Evolutionary conservation across 345 rosid species (phyloP).

Genomic region (Pelargonium nanum): DNA sequence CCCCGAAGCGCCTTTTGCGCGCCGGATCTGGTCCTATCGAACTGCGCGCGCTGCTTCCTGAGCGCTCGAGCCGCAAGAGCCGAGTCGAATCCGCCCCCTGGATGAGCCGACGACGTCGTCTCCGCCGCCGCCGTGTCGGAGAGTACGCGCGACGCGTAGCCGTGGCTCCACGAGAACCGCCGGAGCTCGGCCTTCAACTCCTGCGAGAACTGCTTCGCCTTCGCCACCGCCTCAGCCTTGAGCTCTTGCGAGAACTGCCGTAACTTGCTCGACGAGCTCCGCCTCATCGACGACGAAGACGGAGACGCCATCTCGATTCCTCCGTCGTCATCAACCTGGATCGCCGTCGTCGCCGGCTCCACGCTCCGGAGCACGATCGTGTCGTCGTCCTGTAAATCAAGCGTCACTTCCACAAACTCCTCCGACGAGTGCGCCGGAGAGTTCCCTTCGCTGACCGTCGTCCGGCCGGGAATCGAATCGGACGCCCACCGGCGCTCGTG

Average conservation of each 20-base stretch:
- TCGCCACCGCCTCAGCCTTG: slow-evolving; percentile 89
- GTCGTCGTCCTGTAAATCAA: slow-evolving; percentile 86
- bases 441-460: slow-evolving; percentile 26
- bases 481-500: slow-evolving; percentile 94
- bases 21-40: slow-evolving; percentile 80
- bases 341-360: slow-evolving; percentile 59
- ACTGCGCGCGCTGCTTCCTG: slow-evolving; percentile 75
- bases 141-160: slow-evolving; percentile 39
- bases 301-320: not conserved
- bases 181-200: slow-evolving; percentile 62
- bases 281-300: slow-evolving; percentile 53
- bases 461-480: slow-evolving; percentile 43
- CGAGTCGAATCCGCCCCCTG: slow-evolving; percentile 37
- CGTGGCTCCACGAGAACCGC: slow-evolving; percentile 72
- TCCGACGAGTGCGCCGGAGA: slow-evolving; percentile 56
- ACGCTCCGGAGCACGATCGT: slow-evolving; percentile 84
- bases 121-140: slow-evolving; percentile 21
- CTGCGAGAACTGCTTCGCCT: slow-evolving; percentile 75
- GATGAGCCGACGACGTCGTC: slow-evolving; percentile 1
- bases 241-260: slow-evolving; percentile 84
- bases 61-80: slow-evolving; percentile 76
- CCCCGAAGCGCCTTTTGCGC: slow-evolving; percentile 91
- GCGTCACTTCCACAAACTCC: slow-evolving; percentile 88
- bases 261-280: slow-evolving; percentile 56
- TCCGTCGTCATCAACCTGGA: slow-evolving; percentile 25